These are phyloP conservation scores for Ophiocordyceps camponoti-leonardi DNA, from an alignment of 2,329 filamentous ascomycete genomes.

Conservation along the genomic window DNA sequence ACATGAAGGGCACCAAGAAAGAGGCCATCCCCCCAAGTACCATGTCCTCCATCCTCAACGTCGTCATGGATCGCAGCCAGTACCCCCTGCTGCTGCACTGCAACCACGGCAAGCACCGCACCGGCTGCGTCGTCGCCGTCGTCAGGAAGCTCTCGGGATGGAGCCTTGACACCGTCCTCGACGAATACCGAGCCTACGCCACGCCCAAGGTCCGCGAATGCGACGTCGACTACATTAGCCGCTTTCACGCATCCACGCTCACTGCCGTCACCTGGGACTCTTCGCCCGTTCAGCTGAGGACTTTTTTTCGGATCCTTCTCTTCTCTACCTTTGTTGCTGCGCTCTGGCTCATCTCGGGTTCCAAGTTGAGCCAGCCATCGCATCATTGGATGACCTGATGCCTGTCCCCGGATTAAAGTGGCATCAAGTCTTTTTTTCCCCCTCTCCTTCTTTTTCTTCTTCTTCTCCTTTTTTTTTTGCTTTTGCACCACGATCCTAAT, in stretches of 20 bases:
- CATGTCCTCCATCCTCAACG: conserved; percentile 53
- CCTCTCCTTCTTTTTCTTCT: no score
- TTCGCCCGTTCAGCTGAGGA: conserved; percentile 11
- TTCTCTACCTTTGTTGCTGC: conserved; percentile 23
- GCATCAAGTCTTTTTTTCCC: background rate
- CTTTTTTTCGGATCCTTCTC: conserved; percentile 24
- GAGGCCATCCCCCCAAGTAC: conserved; percentile 46
- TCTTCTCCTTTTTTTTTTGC: no score
- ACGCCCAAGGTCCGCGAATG: conserved; percentile 41
- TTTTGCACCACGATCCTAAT: no score
- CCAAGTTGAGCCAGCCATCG: conserved; percentile 7
- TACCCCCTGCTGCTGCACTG: conserved; percentile 79
- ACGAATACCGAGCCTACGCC: conserved; percentile 57
- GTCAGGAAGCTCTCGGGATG: conserved; percentile 59
- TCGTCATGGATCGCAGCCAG: conserved; percentile 55
- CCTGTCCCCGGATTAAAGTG: background rate
- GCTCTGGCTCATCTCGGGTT: conserved; percentile 24
- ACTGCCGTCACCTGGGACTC: conserved; percentile 4
- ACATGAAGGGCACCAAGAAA: conserved; percentile 81
- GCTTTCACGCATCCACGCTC: conserved; percentile 27
- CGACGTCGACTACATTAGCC: conserved; percentile 39
- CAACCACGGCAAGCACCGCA: conserved; percentile 89
- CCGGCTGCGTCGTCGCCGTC: conserved; percentile 72
- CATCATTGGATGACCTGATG: background rate
- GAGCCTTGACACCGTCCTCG: conserved; percentile 41